These are phyloP conservation scores for Juglanconis oblonga DNA, from an alignment of 2,329 filamentous ascomycete genomes.

Conservation along the genomic window DNA sequence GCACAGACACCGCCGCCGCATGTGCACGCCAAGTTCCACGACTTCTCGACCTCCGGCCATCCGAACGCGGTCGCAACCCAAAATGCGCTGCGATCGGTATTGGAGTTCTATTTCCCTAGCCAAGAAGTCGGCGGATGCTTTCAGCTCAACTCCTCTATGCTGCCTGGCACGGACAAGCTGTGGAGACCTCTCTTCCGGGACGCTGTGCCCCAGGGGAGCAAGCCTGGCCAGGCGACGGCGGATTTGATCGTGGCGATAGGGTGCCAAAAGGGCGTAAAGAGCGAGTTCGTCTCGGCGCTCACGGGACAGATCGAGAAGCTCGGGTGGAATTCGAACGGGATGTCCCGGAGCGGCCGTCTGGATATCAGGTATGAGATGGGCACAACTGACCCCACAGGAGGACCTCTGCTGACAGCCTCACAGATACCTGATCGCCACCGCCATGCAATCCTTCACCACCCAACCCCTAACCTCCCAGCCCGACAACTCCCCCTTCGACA, in stretches of 20 bases:
- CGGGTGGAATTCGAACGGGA: slow-evolving; percentile 47
- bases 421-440: slow-evolving; percentile 59
- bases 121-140: slow-evolving; percentile 41
- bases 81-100: slow-evolving; percentile 52
- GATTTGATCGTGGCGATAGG: slow-evolving; percentile 62
- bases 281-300: slow-evolving; percentile 46
- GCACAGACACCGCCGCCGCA: slow-evolving; percentile 35
- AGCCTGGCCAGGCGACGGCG: slow-evolving; percentile 36
- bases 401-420: neutral
- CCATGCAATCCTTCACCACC: slow-evolving; percentile 56
- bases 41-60: slow-evolving; percentile 38
- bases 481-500: slow-evolving; percentile 52
- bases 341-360: slow-evolving; percentile 52
- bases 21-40: slow-evolving; percentile 39
- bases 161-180: slow-evolving; percentile 47
- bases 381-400: neutral
- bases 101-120: slow-evolving; percentile 49
- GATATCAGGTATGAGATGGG: slow-evolving; percentile 50
- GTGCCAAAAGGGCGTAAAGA: slow-evolving; percentile 51
- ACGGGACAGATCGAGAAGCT: slow-evolving; percentile 53
- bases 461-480: slow-evolving; percentile 49
- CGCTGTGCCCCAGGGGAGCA: slow-evolving; percentile 28
- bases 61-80: slow-evolving; percentile 53
- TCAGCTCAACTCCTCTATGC: slow-evolving; percentile 45
- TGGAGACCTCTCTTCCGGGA: slow-evolving; percentile 53